Percentiles rank a stretch among this genome's conserved stretches.
phyloP scores from a whole-genome alignment of 345 rosid genomes.

The Aquilaria malaccensis region DNA sequence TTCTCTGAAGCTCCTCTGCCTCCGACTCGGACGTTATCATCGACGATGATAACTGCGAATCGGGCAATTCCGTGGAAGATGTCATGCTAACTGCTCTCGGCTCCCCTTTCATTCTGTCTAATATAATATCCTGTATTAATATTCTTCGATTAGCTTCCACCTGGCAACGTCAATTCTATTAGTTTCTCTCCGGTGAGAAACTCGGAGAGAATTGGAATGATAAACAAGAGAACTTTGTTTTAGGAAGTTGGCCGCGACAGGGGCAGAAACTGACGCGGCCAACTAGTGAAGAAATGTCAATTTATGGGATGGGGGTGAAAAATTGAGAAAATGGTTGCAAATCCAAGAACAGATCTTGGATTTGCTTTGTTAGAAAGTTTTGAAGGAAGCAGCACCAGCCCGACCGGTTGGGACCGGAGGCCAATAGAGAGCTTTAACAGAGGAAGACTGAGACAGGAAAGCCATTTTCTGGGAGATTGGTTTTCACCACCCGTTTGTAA shows the following conservation, averaged over 20 bases:
- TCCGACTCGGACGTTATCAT: conserved; percentile 15
- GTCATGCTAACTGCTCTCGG: conserved; percentile 9
- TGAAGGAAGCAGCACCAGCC: conserved; percentile 21
- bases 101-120: conserved; percentile 18
- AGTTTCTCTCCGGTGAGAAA: not conserved
- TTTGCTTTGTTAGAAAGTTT: conserved; percentile 2
- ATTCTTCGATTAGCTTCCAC: not conserved
- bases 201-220: not conserved
- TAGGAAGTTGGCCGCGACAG: conserved; percentile 22
- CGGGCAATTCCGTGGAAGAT: not conserved
- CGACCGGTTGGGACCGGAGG: conserved; percentile 22
- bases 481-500: conserved; percentile 19
- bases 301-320: conserved; percentile 8
- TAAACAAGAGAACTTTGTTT: too few species aligned
- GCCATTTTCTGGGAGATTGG: not conserved
- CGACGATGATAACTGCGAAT: conserved; percentile 13
- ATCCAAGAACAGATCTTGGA: too few species aligned
- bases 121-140: too few species aligned
- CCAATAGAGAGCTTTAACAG: conserved; percentile 26
- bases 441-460: not conserved
- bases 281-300: conserved; percentile 10
- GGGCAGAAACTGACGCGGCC: conserved; percentile 27
- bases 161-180: too few species aligned
- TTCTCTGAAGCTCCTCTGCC: conserved; percentile 28
- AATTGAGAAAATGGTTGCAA: not conserved